A percentile compares a stretch with the other conserved stretches of the same genome.
These are phyloP conservation scores for Canavalia ensiformis DNA, from an alignment of 306 rosid species.

Conservation along the genomic window DNA sequence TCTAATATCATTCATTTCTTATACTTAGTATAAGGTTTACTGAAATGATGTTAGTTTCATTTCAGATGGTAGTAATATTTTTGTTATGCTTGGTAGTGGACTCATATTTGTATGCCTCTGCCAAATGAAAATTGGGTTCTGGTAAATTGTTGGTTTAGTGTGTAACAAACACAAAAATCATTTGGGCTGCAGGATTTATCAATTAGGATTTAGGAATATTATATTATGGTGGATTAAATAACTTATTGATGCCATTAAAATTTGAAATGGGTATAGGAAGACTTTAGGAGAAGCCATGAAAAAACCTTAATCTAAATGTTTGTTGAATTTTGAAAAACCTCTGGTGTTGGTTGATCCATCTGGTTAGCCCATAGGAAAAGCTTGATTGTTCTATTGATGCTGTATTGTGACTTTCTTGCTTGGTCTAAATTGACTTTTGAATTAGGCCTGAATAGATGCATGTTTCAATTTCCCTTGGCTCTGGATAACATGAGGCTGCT, in stretches of 20 bases:
- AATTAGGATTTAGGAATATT: background rate
- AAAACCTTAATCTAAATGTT: background rate
- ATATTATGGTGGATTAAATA: background rate
- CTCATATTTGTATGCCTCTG: background rate
- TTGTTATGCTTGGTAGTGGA: slow-evolving; percentile 26
- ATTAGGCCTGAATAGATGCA: slow-evolving; percentile 19
- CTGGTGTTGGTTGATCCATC: background rate
- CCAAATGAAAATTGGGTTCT: background rate
- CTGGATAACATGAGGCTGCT: background rate
- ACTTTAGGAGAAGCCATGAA: background rate
- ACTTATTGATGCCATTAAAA: slow-evolving; percentile 5
- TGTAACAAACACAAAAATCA: background rate
- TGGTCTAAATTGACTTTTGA: background rate
- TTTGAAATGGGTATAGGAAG: slow-evolving; percentile 6
- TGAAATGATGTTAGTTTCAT: background rate
- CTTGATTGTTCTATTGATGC: background rate
- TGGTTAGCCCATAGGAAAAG: background rate
- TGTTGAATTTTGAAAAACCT: background rate
- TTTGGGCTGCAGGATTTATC: slow-evolving; percentile 2
- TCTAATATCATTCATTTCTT: background rate
- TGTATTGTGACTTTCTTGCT: slow-evolving; percentile 10
- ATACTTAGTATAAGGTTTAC: slow-evolving; percentile 4
- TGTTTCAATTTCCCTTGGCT: background rate
- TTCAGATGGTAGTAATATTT: background rate
- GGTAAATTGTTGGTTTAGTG: slow-evolving; percentile 14